Percentiles rank a stretch among this genome's conserved stretches.
phyloP scores from a whole-genome alignment of 306 rosid species.

The Rosa chinensis region DNA sequence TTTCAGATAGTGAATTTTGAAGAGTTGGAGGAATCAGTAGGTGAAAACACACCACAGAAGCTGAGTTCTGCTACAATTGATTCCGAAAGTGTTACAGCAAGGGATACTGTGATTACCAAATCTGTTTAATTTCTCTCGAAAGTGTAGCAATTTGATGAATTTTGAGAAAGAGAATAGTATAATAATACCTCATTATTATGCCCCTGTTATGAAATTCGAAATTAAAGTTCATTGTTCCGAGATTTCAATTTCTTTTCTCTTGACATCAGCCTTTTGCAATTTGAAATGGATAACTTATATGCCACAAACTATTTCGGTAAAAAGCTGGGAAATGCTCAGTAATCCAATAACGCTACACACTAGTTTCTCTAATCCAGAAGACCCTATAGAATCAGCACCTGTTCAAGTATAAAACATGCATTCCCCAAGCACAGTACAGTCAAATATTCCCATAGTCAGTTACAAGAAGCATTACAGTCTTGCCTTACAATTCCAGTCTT shows the following conservation, averaged over 20 bases:
- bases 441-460: background rate
- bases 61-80: conserved; percentile 51
- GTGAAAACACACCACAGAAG: conserved; percentile 44
- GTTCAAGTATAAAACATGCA: background rate
- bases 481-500: background rate
- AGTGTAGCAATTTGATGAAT: background rate
- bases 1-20: conserved; percentile 40
- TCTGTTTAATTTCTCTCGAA: background rate
- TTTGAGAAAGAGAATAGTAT: conserved; percentile 28
- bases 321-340: background rate
- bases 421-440: background rate
- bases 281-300: background rate
- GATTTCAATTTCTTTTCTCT: background rate
- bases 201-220: background rate
- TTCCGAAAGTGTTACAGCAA: conserved; percentile 27
- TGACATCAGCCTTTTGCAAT: background rate
- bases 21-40: conserved; percentile 49
- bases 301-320: background rate
- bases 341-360: background rate
- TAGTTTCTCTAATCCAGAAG: background rate
- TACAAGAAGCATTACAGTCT: background rate
- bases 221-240: background rate
- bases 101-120: background rate
- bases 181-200: conserved; percentile 58
- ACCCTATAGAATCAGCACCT: background rate